Conservation (phyloP, 352 stramenopile species). For the Globisporangium splendens region DNA sequence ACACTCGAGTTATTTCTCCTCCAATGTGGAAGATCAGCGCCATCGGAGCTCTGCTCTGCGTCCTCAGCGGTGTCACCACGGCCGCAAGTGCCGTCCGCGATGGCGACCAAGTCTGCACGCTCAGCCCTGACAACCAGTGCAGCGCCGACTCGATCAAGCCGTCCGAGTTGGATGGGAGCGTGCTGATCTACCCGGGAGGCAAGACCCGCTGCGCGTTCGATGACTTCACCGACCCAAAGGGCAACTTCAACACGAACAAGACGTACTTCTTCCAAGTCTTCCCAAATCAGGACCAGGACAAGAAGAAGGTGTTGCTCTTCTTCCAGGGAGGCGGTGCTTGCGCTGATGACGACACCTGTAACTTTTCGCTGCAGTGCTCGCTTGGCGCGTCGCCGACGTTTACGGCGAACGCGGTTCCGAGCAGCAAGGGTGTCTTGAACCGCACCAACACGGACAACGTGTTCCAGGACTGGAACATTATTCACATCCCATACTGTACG, state of each 20-base stretch:
- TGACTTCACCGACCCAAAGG: not conserved
- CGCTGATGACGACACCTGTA: slow-evolving; percentile 50
- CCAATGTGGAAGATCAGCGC: not conserved
- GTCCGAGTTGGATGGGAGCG: slow-evolving; percentile 15
- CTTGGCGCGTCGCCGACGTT: slow-evolving; percentile 33
- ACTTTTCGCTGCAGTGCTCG: slow-evolving; percentile 52
- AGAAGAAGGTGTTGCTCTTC: slow-evolving; percentile 51
- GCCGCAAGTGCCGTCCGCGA: not conserved
- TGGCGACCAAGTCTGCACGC: no score
- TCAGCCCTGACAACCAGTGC: no score
- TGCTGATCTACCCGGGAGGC: slow-evolving; percentile 17
- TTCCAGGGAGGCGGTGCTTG: slow-evolving; percentile 63
- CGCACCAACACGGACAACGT: slow-evolving; percentile 42
- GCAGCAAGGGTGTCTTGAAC: slow-evolving; percentile 47
- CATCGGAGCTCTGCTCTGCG: not conserved
- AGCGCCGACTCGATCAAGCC: slow-evolving; percentile 12
- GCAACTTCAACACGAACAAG: no score
- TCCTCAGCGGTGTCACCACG: not conserved
- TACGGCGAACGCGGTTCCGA: slow-evolving; percentile 27
- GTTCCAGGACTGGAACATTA: slow-evolving; percentile 72
- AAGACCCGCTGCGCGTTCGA: slow-evolving; percentile 10
- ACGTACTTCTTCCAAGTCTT: no score
- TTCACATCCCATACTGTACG: slow-evolving; percentile 72
- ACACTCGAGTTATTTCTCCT: no score
- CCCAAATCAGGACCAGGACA: no score